Evolutionary conservation across 2,329 filamentous ascomycete genomes (phyloP).

Genomic region (Aspergillus awamori): DNA sequence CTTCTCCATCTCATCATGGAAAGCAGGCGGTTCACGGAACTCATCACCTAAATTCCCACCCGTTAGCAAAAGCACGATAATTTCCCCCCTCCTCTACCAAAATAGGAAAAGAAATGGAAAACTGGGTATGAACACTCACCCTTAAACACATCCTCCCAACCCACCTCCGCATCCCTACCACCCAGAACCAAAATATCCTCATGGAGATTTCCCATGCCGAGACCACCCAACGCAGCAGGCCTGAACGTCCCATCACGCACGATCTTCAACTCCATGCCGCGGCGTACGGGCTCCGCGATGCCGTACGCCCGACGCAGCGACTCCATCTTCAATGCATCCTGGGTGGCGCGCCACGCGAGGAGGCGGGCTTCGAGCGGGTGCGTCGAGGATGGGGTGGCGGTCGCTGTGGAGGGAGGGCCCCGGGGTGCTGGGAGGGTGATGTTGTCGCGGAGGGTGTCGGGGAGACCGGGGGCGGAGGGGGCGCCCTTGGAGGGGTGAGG

Average conservation of each 20-base stretch:
- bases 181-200: conserved; percentile 75
- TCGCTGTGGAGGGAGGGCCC: conserved; percentile 48
- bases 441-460: conserved; percentile 88
- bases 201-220: conserved; percentile 68
- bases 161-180: conserved; percentile 74
- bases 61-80: conserved; percentile 11
- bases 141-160: conserved; percentile 92
- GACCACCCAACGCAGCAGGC: conserved; percentile 68
- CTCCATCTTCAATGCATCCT: conserved; percentile 86
- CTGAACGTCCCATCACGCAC: conserved; percentile 74
- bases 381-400: conserved; percentile 59
- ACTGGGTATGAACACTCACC: conserved; percentile 51
- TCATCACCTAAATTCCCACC: conserved; percentile 60
- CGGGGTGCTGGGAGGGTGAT: conserved; percentile 64
- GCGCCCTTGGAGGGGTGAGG: conserved; percentile 65
- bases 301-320: conserved; percentile 84
- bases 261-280: conserved; percentile 95
- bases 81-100: background rate
- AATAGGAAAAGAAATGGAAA: conserved; percentile 2
- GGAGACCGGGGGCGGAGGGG: conserved; percentile 87
- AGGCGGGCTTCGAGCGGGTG: conserved; percentile 94
- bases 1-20: conserved; percentile 93
- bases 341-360: conserved; percentile 84
- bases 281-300: conserved; percentile 86
- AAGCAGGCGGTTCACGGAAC: conserved; percentile 67